Evolutionary conservation across 177 flowering plant genomes (phyloP).

Genomic region (Telopea speciosissima): DNA sequence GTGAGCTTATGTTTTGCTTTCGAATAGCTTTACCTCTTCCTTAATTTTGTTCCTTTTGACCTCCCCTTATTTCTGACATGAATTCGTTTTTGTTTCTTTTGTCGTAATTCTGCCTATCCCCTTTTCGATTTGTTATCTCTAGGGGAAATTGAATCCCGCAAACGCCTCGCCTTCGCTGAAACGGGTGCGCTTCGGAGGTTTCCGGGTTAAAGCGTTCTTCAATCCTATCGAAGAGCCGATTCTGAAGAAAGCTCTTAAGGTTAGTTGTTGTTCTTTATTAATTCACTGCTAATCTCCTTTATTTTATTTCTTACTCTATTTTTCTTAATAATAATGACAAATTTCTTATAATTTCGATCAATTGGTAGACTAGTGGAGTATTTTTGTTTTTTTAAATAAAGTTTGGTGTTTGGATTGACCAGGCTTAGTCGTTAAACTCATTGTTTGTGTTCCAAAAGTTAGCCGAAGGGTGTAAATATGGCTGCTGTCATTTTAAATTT

Average conservation of each 20-base stretch:
- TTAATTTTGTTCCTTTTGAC: not conserved
- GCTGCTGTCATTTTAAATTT: too few relatives aligned
- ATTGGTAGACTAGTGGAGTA: not conserved
- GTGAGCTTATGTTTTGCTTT: constrained; percentile 2
- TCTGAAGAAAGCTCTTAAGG: constrained; percentile 47
- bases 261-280: constrained; percentile 2
- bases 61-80: too few relatives aligned
- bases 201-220: constrained; percentile 24
- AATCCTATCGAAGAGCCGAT: constrained; percentile 37
- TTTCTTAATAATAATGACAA: not conserved
- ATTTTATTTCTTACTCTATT: not conserved
- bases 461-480: too few relatives aligned
- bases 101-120: not conserved
- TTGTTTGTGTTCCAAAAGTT: too few relatives aligned
- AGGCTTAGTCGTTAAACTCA: too few relatives aligned
- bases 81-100: not conserved
- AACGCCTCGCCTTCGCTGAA: not conserved
- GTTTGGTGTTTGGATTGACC: not conserved
- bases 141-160: not conserved
- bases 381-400: too few relatives aligned
- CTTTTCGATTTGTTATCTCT: not conserved
- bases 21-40: too few relatives aligned
- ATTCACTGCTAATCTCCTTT: not conserved
- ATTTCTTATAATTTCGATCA: not conserved
- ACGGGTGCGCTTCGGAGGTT: not conserved